Base-by-base conservation (phyloP, 495 filamentous ascomycete species). In the Elasticomyces elasticus region DNA sequence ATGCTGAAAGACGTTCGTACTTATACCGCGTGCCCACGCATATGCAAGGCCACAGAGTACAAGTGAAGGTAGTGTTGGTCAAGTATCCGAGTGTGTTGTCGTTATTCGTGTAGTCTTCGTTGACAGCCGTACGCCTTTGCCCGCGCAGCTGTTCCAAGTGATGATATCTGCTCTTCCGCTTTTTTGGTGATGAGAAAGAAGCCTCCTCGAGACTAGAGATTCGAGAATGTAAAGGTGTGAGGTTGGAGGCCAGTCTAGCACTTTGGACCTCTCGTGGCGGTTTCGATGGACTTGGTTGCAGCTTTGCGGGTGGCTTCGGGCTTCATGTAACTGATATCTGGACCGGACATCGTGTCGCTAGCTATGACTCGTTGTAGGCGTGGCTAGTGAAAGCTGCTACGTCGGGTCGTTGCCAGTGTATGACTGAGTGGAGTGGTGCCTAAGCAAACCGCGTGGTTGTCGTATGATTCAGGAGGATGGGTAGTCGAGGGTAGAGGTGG, bases 361-460 rank as follows among this genome's bases (percentile, higher is more conserved):
- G 22, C 28, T 24, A 26, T 43, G 51, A 54, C 12, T 54, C 46
- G 33, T 50, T 38, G 53, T 55, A 49, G 53, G 26, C 27, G 20
- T 17, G 51, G 28, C 51, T 55, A 60, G 25, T 55, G 1, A 55
- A 60, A 60, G 52, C 31, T 25, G 43, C 52, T 55, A 54, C 56
- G 30, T 35, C 15, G 25, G 1, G 24, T 59, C 44, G 38, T 49
- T 42, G 58, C 17, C 45, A 40, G 26, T 5, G 52, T 56, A 42
- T 53, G 50, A 49, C 28, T 35, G 55, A 58, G 55, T 58, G 55
- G 55, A 58, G 55, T 46, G 41, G 25, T 27, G 52, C 19, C 19
- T 31, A 46, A 30, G 52, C 49, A 22, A 19, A 25, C 31, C 42
- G 42, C 42, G 42, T 45, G 42, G 42, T 24, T 4, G 42, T 45